These are phyloP conservation scores for Colletotrichum incanum DNA, from an alignment of 2,329 filamentous ascomycete genomes.

Conservation along the genomic window DNA sequence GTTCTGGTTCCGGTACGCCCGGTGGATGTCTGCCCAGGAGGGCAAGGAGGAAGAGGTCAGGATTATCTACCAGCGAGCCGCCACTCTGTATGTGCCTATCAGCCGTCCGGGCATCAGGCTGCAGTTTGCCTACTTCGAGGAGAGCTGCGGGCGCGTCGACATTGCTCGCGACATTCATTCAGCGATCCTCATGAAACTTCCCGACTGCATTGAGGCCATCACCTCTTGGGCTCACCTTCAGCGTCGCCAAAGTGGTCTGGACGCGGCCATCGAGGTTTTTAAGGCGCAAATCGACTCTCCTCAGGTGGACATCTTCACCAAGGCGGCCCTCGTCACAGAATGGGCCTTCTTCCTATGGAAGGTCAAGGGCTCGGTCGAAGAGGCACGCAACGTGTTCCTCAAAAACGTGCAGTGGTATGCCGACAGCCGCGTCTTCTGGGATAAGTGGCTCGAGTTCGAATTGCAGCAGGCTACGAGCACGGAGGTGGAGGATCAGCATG, in stretches of 20 bases:
- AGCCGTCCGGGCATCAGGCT: constrained; percentile 87
- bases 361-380: constrained; percentile 83
- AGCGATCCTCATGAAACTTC: constrained; percentile 82
- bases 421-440: constrained; percentile 92
- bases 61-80: constrained; percentile 91
- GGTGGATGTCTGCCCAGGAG: constrained; percentile 90
- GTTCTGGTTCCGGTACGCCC: constrained; percentile 96
- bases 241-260: constrained; percentile 85
- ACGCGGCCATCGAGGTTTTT: constrained; percentile 87
- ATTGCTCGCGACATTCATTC: constrained; percentile 89
- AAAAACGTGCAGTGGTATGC: constrained; percentile 88
- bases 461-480: constrained; percentile 82
- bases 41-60: constrained; percentile 91
- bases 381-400: constrained; percentile 86
- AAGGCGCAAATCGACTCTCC: constrained; percentile 84
- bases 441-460: constrained; percentile 90
- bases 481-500: constrained; percentile 75
- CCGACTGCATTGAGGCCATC: constrained; percentile 89
- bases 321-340: constrained; percentile 89
- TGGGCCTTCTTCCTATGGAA: constrained; percentile 93
- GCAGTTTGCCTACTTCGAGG: constrained; percentile 96
- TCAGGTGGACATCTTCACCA: constrained; percentile 82
- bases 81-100: constrained; percentile 88
- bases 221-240: constrained; percentile 89
- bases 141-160: constrained; percentile 82